Percentiles rank a stretch among this genome's conserved stretches.
These are phyloP conservation scores for Citrus medica DNA, from an alignment of 345 rosid species.

Conservation along the genomic window DNA sequence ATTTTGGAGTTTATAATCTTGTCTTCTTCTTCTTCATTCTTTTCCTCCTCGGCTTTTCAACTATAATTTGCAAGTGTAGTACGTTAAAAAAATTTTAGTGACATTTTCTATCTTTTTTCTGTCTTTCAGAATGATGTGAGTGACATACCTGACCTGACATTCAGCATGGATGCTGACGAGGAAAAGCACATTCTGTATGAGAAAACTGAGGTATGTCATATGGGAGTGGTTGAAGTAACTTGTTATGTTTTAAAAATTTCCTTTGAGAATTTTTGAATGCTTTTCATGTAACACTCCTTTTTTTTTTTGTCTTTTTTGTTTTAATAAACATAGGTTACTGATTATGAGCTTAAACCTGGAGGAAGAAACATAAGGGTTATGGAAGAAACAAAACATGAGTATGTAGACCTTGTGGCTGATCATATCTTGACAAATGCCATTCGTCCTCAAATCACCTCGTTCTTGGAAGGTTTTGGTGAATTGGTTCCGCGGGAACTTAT, in stretches of 20 bases:
- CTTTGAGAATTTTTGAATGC: background rate
- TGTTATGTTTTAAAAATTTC: background rate
- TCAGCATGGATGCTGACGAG: constrained; percentile 98
- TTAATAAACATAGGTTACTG: constrained; percentile 64
- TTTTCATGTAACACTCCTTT: background rate
- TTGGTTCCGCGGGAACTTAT: constrained; percentile 78
- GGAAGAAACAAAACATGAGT: constrained; percentile 96
- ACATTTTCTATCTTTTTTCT: background rate
- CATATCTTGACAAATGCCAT: constrained; percentile 95
- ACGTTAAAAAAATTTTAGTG: background rate
- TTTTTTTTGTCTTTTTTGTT: background rate
- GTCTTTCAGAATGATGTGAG: constrained; percentile 81
- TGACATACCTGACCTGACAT: constrained; percentile 83
- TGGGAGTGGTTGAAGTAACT: background rate
- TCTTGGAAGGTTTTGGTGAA: constrained; percentile 84
- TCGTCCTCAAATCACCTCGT: constrained; percentile 88
- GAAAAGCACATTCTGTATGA: constrained; percentile 94
- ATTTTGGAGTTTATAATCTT: background rate
- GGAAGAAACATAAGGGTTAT: constrained; percentile 94
- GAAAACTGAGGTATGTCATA: constrained; percentile 71
- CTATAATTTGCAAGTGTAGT: background rate
- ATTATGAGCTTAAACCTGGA: constrained; percentile 95
- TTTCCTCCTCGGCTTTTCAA: background rate
- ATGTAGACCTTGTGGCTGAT: constrained; percentile 96
- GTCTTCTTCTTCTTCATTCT: background rate